Conservation (phyloP, 768 basidiomycete species). For the Boletus barrowsii region DNA sequence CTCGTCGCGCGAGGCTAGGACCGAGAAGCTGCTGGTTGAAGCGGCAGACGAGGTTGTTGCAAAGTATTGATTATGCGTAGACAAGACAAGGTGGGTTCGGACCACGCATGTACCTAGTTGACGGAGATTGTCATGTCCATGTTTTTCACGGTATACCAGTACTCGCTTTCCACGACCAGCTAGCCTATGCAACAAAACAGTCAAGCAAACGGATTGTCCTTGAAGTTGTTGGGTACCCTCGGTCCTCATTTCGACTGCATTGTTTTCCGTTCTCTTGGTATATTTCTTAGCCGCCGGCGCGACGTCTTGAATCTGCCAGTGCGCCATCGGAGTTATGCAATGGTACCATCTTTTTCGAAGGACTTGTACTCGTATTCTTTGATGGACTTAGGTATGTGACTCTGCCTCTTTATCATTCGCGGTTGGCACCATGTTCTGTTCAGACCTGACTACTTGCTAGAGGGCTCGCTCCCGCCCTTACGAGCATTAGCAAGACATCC, state of each 20-base stretch:
- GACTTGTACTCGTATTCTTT: slow-evolving; percentile 49
- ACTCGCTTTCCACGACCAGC: neutral
- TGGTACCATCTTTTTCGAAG: slow-evolving; percentile 76
- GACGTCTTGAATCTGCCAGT: neutral
- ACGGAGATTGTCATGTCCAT: neutral
- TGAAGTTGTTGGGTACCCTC: neutral
- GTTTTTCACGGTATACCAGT: neutral
- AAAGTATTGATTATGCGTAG: slow-evolving; percentile 16
- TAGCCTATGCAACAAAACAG: neutral
- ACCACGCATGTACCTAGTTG: neutral
- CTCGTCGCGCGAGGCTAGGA: slow-evolving; percentile 74
- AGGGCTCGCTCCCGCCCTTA: too few species aligned
- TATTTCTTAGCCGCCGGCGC: neutral
- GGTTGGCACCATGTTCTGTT: too few species aligned
- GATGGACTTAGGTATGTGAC: too few species aligned
- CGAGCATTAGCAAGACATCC: too few species aligned
- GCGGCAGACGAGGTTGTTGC: slow-evolving; percentile 35
- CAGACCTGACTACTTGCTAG: too few species aligned
- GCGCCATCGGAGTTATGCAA: slow-evolving; percentile 46
- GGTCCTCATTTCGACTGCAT: slow-evolving; percentile 4
- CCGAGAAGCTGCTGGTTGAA: slow-evolving; percentile 65
- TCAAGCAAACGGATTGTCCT: neutral
- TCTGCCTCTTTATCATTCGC: too few species aligned
- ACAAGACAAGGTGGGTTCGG: neutral
- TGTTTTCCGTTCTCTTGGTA: slow-evolving; percentile 6